Conservation (phyloP, 345 rosid genomes). For the Pistacia integerrima region DNA sequence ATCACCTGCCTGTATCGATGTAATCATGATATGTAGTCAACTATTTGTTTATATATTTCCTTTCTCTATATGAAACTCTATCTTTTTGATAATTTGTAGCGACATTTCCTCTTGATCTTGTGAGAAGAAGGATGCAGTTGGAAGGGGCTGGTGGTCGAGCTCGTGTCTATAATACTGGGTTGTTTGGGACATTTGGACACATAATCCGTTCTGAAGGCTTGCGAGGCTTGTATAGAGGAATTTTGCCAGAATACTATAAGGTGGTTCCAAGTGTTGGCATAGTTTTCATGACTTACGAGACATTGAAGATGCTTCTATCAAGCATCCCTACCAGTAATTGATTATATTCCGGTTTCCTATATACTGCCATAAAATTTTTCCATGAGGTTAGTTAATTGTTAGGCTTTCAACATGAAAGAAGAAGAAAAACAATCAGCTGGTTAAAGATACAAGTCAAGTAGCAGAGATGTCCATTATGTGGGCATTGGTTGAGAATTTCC, state of each 20-base stretch:
- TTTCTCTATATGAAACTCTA: constrained; percentile 12
- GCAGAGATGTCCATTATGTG: constrained; percentile 14
- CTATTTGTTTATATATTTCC: constrained; percentile 5
- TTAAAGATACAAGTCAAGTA: constrained; percentile 6
- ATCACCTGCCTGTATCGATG: background rate
- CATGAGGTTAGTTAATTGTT: background rate
- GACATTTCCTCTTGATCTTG: constrained; percentile 93
- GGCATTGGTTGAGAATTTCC: constrained; percentile 18
- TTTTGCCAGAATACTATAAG: constrained; percentile 93
- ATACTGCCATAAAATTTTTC: background rate
- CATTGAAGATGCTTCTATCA: constrained; percentile 58
- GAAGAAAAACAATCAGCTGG: constrained; percentile 3
- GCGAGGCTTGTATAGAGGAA: constrained; percentile 88
- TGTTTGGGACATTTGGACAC: constrained; percentile 71
- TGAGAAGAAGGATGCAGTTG: constrained; percentile 92
- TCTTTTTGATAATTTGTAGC: constrained; percentile 44
- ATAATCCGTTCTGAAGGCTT: constrained; percentile 81
- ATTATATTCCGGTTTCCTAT: background rate
- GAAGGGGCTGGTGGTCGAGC: constrained; percentile 97
- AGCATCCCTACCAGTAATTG: constrained; percentile 37
- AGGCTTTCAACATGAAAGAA: constrained; percentile 2
- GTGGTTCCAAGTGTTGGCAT: constrained; percentile 96
- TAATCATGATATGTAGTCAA: background rate
- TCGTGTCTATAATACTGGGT: constrained; percentile 71
- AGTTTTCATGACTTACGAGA: constrained; percentile 85